Evolutionary conservation across 192 early-diverging fungal genomes (phyloP).

Genomic region (Lunasporangiospora selenospora): DNA sequence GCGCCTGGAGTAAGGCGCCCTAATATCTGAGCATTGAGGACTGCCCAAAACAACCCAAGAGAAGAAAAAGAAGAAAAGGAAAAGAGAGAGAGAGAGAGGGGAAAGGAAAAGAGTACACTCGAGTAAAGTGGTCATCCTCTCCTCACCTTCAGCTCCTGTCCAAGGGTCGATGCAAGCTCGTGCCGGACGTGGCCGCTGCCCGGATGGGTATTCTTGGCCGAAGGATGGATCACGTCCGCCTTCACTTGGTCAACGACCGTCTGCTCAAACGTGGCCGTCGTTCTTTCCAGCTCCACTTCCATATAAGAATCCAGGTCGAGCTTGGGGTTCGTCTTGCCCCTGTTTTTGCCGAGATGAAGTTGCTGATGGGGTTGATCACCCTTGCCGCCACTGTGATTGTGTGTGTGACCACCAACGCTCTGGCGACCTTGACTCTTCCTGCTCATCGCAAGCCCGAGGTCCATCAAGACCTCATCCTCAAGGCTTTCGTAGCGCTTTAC

Average conservation of each 20-base stretch:
- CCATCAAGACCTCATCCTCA: conserved; percentile 31
- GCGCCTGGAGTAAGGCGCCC: background rate
- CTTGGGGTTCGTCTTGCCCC: too few relatives aligned
- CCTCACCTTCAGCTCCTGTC: conserved; percentile 42
- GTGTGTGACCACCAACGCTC: background rate
- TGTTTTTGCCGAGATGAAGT: too few relatives aligned
- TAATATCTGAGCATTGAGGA: background rate
- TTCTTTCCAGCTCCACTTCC: background rate
- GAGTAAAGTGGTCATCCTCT: too few relatives aligned
- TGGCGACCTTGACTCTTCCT: background rate
- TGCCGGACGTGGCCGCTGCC: conserved; percentile 4
- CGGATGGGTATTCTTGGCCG: background rate
- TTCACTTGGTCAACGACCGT: conserved; percentile 16
- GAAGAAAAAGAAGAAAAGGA: background rate
- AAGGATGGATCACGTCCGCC: conserved; percentile 14
- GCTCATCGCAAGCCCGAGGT: conserved; percentile 26
- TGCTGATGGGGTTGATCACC: too few relatives aligned
- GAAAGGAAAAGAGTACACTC: background rate
- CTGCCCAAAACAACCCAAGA: too few relatives aligned
- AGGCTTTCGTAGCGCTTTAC: conserved; percentile 34
- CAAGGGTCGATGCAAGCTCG: conserved; percentile 27
- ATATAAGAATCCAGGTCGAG: too few relatives aligned
- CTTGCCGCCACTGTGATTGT: background rate
- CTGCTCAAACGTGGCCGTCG: conserved; percentile 21
- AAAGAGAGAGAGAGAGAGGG: background rate